Conservation (phyloP, 2,329 filamentous ascomycete genomes). For the Didymella exigua region DNA sequence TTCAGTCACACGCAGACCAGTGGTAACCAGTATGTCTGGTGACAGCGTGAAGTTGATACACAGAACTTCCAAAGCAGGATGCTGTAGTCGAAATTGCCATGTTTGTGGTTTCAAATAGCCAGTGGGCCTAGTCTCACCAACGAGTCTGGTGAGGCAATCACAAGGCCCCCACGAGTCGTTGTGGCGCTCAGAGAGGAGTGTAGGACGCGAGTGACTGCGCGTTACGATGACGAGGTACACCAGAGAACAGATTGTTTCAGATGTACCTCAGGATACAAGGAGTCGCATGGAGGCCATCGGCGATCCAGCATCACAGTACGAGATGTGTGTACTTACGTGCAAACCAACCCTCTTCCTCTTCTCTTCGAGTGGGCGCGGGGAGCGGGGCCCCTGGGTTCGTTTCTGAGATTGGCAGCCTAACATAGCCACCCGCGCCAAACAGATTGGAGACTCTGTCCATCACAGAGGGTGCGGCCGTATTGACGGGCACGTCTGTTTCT, state of each 20-base stretch:
- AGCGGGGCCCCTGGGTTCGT: slow-evolving; percentile 76
- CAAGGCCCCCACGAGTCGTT: slow-evolving; percentile 26
- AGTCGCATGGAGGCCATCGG: slow-evolving; percentile 5
- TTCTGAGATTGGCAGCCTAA: slow-evolving; percentile 86
- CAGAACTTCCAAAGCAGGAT: slow-evolving; percentile 18
- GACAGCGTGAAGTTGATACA: slow-evolving; percentile 24
- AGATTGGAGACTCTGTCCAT: slow-evolving; percentile 80
- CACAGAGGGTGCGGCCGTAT: slow-evolving; percentile 74
- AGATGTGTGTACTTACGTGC: slow-evolving; percentile 72
- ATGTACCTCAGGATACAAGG: slow-evolving; percentile 17
- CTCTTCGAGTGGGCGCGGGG: slow-evolving; percentile 80
- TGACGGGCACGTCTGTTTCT: slow-evolving; percentile 75
- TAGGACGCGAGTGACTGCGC: slow-evolving; percentile 12
- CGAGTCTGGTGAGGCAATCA: slow-evolving; percentile 36
- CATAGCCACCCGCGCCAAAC: slow-evolving; percentile 84
- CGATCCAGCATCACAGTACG: slow-evolving; percentile 29
- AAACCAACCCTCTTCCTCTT: slow-evolving; percentile 96
- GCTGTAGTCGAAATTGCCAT: slow-evolving; percentile 32
- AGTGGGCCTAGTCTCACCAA: slow-evolving; percentile 33
- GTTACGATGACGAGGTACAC: slow-evolving; percentile 22
- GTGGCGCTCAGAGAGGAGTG: slow-evolving; percentile 18
- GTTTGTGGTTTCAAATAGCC: slow-evolving; percentile 16
- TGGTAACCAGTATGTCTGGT: slow-evolving; percentile 35
- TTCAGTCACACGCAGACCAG: slow-evolving; percentile 42
- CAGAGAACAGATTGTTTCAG: slow-evolving; percentile 16